These are phyloP conservation scores for Gossypium herbaceum DNA, from an alignment of 345 rosid genomes.

Conservation along the genomic window DNA sequence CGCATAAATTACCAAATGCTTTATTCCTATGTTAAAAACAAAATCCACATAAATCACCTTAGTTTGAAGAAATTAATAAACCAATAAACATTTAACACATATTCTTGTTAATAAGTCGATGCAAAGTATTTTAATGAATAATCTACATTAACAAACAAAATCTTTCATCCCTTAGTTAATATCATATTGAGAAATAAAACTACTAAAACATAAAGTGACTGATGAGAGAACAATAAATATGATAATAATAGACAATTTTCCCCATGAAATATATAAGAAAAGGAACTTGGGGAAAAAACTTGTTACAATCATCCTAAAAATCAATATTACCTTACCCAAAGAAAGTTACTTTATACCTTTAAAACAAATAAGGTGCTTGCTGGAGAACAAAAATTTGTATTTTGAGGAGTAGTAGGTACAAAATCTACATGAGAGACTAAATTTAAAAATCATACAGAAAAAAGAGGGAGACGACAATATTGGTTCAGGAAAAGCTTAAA, in stretches of 20 bases:
- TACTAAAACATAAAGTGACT: background rate
- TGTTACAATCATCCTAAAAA: background rate
- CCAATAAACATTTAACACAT: background rate
- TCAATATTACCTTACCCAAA: background rate
- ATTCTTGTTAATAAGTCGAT: background rate
- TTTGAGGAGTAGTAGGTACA: conserved; percentile 55
- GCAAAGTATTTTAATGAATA: background rate
- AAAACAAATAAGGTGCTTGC: conserved; percentile 59
- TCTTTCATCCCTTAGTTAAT: background rate
- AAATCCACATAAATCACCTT: conserved; percentile 6
- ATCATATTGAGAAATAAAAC: background rate
- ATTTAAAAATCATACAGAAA: no score
- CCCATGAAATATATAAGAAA: conserved; percentile 2
- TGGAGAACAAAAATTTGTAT: conserved; percentile 33
- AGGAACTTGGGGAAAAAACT: background rate
- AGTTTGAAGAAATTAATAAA: conserved; percentile 7
- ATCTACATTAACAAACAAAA: background rate
- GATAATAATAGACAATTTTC: background rate
- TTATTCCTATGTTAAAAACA: conserved; percentile 9
- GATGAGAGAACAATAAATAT: background rate
- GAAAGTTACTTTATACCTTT: conserved; percentile 50
- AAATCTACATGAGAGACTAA: conserved; percentile 41
- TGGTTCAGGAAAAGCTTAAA: no score
- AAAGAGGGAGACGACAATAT: no score
- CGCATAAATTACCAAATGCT: background rate